phyloP scores from a whole-genome alignment of 2,329 filamentous ascomycete genomes.

The Raffaelea arxii region DNA sequence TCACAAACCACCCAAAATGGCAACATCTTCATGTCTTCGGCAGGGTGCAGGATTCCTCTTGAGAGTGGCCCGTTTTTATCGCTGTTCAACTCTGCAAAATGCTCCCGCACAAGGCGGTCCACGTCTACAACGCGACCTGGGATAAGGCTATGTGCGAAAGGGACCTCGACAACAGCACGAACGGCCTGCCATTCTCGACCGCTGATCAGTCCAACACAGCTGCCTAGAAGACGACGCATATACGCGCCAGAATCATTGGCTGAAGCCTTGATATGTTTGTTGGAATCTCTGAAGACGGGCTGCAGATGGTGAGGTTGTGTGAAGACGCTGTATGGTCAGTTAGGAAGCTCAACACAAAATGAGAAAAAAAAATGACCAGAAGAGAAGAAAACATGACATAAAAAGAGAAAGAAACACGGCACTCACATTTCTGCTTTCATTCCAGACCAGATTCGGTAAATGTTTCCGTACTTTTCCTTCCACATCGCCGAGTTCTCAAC shows the following conservation, averaged over 20 bases:
- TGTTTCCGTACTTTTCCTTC: conserved; percentile 19
- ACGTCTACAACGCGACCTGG: background rate
- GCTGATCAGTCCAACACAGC: conserved; percentile 32
- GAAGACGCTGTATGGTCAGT: conserved; percentile 21
- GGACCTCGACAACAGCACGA: conserved; percentile 11
- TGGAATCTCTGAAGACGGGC: conserved; percentile 30
- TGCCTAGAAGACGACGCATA: conserved; percentile 28
- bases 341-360: no score
- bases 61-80: background rate
- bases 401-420: conserved; percentile 7
- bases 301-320: conserved; percentile 23
- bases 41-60: conserved; percentile 11
- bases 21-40: conserved; percentile 16
- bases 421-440: conserved; percentile 29
- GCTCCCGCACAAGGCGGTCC: background rate
- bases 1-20: conserved; percentile 29
- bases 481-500: conserved; percentile 21
- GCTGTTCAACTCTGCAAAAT: background rate
- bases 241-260: conserved; percentile 30
- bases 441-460: conserved; percentile 30
- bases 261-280: conserved; percentile 30
- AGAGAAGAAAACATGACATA: no score
- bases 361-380: no score
- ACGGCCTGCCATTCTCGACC: conserved; percentile 19
- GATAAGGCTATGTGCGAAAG: conserved; percentile 7